Conservation (phyloP, 148 eudicot genomes). For the Nyssa sinensis region DNA sequence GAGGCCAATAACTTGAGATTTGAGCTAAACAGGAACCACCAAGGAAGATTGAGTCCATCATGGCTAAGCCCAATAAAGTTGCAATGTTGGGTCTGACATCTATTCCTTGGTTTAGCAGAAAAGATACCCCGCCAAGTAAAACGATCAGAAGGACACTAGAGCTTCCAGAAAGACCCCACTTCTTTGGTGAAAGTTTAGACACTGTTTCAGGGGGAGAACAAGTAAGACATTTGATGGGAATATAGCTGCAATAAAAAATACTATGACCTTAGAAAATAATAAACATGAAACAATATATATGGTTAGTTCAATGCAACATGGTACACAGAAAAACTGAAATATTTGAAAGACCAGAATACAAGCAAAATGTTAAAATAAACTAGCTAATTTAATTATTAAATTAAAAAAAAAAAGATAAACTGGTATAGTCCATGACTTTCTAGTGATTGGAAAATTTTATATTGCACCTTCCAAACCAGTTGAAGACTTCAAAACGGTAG, state of each 20-base stretch:
- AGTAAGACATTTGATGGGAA: slow-evolving; percentile 6
- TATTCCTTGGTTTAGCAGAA: slow-evolving; percentile 72
- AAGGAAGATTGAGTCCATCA: slow-evolving; percentile 71
- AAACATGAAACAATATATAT: background rate
- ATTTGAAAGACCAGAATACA: background rate
- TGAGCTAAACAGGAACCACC: slow-evolving; percentile 86
- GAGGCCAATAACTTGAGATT: slow-evolving; percentile 96
- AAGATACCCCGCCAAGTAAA: slow-evolving; percentile 70
- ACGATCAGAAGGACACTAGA: slow-evolving; percentile 60
- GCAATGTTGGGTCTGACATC: slow-evolving; percentile 86
- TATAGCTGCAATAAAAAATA: background rate
- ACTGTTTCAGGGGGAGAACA: background rate
- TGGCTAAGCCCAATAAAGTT: slow-evolving; percentile 63
- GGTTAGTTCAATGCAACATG: background rate
- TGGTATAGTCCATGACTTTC: slow-evolving; percentile 3
- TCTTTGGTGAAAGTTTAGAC: too few species aligned
- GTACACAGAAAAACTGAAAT: background rate
- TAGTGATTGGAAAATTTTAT: background rate
- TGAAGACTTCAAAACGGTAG: slow-evolving; percentile 62
- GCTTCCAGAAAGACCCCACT: slow-evolving; percentile 86
- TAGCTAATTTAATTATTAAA: too few species aligned
- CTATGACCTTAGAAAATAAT: background rate
- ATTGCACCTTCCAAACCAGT: slow-evolving; percentile 83
- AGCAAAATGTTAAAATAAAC: too few species aligned
- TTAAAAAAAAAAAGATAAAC: too few species aligned